Evolutionary conservation across 495 filamentous ascomycete genomes (phyloP).

Genomic region (Talaromyces stipitatus): DNA sequence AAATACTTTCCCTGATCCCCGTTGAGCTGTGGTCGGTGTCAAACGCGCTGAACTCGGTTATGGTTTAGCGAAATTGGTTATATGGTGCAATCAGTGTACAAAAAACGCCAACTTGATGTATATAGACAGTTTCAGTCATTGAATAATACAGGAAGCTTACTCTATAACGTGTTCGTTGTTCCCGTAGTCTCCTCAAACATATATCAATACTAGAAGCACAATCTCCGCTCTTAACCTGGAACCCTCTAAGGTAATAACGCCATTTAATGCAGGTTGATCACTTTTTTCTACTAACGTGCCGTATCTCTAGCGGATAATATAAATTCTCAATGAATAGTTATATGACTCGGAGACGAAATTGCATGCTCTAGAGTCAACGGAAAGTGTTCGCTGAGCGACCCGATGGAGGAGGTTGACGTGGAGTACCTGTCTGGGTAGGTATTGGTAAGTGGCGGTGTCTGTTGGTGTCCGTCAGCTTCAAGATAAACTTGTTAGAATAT

Average conservation of each 20-base stretch:
- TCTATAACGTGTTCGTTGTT: background rate
- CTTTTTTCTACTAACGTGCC: too few species aligned
- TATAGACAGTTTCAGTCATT: background rate
- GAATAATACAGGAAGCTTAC: background rate
- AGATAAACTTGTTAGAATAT: constrained; percentile 10
- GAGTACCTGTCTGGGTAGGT: constrained; percentile 76
- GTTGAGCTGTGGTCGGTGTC: too few species aligned
- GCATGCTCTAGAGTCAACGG: constrained; percentile 33
- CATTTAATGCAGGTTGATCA: background rate
- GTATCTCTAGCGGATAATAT: background rate
- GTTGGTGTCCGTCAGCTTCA: constrained; percentile 13
- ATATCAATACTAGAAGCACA: background rate
- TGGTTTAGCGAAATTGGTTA: too few species aligned
- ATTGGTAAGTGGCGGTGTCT: constrained; percentile 85
- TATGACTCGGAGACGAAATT: constrained; percentile 24
- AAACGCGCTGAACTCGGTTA: too few species aligned
- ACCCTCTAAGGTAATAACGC: background rate
- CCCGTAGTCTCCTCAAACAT: background rate
- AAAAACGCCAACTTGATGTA: too few species aligned
- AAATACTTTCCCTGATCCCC: background rate
- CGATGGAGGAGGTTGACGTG: constrained; percentile 29
- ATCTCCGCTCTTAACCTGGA: background rate
- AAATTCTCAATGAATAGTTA: background rate
- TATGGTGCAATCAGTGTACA: too few species aligned
- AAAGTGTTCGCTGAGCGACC: constrained; percentile 26